Percentiles rank a stretch among this genome's conserved stretches.
phyloP scores from a whole-genome alignment of 495 filamentous ascomycete species.

The Trichocladium uniseriatum region DNA sequence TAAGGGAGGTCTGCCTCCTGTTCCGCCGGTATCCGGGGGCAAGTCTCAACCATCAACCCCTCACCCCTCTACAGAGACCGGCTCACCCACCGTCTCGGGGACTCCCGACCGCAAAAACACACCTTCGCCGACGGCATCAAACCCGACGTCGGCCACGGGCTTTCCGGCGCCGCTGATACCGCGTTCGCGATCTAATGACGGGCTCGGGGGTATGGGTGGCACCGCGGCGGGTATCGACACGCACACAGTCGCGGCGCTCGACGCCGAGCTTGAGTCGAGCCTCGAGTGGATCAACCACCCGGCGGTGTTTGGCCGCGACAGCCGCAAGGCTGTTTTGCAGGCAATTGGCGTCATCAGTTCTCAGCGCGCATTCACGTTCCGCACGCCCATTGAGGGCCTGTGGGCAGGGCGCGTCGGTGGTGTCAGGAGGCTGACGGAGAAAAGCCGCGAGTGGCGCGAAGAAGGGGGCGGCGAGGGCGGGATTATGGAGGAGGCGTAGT shows the following conservation, averaged over 20 bases:
- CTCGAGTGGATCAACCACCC: slow-evolving; percentile 99
- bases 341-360: slow-evolving; percentile 93
- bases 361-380: slow-evolving; percentile 89
- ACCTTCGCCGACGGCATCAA: slow-evolving; percentile 43
- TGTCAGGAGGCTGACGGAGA: slow-evolving; percentile 65
- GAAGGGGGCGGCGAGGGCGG: slow-evolving; percentile 68
- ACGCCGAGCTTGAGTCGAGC: slow-evolving; percentile 81
- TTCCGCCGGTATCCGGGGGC: slow-evolving; percentile 36
- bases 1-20: slow-evolving; percentile 89
- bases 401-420: slow-evolving; percentile 76
- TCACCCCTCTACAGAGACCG: slow-evolving; percentile 34
- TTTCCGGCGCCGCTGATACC: slow-evolving; percentile 22
- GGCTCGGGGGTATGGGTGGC: slow-evolving; percentile 44
- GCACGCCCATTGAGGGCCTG: slow-evolving; percentile 72
- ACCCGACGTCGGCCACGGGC: slow-evolving; percentile 28
- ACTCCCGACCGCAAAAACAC: slow-evolving; percentile 42
- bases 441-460: slow-evolving; percentile 78
- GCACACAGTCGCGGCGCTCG: slow-evolving; percentile 72
- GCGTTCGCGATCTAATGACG: slow-evolving; percentile 36
- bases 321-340: slow-evolving; percentile 89
- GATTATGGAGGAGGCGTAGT: slow-evolving; percentile 61
- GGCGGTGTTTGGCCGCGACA: slow-evolving; percentile 90
- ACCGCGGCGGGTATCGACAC: slow-evolving; percentile 66
- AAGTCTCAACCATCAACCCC: slow-evolving; percentile 43
- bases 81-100: slow-evolving; percentile 32